Conservation (phyloP, 179 eudicot genomes). For the Gypsophila paniculata region DNA sequence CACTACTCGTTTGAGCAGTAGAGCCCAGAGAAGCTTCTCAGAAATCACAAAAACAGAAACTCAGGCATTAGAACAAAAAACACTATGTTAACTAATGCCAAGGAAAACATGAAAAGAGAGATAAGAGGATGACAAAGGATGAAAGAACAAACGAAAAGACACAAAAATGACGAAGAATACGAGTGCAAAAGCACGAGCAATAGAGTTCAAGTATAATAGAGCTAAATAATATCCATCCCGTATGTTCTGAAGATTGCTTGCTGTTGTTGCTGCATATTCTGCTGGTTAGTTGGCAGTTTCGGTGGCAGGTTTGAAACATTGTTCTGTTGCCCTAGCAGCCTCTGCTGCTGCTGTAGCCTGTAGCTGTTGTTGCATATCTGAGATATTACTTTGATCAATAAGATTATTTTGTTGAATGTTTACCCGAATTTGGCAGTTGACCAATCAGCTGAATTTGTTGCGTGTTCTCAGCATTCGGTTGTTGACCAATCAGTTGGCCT, state of each 20-base stretch:
- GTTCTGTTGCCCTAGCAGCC: constrained; percentile 65
- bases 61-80: neutral
- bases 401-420: constrained; percentile 63
- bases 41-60: constrained; percentile 13
- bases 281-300: constrained; percentile 49
- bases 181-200: neutral
- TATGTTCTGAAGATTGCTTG: constrained; percentile 44
- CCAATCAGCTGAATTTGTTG: constrained; percentile 28
- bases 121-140: neutral
- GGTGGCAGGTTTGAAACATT: constrained; percentile 47
- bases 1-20: constrained; percentile 63
- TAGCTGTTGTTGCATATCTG: constrained; percentile 60
- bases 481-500: constrained; percentile 60
- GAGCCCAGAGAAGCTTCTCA: constrained; percentile 49
- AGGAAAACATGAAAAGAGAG: constrained; percentile 1
- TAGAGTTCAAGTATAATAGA: neutral
- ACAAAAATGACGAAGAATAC: neutral
- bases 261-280: constrained; percentile 36
- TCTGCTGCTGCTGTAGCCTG: constrained; percentile 46
- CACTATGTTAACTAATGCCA: neutral
- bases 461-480: constrained; percentile 52
- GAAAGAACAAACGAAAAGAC: neutral
- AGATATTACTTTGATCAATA: constrained; percentile 53
- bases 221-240: neutral
- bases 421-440: constrained; percentile 50